A percentile compares a stretch with the other conserved stretches of the same genome.
Conservation (phyloP, 441 rosid species). For the Breynia disticha region DNA sequence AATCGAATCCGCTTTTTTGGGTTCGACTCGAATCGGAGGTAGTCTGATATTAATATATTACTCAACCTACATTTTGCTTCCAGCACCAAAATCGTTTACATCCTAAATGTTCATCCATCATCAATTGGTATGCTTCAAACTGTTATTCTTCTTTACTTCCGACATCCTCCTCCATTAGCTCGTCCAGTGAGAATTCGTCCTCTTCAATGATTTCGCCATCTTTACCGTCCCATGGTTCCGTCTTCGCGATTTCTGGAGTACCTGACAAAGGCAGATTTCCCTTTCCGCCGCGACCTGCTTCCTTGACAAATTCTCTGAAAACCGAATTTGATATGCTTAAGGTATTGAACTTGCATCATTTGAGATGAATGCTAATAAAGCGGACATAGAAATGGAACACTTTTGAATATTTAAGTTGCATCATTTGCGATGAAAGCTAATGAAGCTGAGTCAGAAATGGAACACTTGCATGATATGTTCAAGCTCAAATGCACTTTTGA, state of each 20-base stretch:
- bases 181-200: conserved; percentile 95
- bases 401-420: not conserved
- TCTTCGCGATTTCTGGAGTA: conserved; percentile 39
- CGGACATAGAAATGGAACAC: conserved; percentile 2
- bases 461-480: conserved; percentile 64
- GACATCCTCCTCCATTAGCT: conserved; percentile 74
- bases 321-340: not conserved
- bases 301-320: conserved; percentile 87
- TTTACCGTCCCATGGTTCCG: conserved; percentile 92
- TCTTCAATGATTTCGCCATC: conserved; percentile 82
- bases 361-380: not conserved
- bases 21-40: too few relatives aligned
- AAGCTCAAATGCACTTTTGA: conserved; percentile 88
- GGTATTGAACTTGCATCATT: not conserved
- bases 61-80: not conserved
- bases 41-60: not conserved
- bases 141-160: conserved; percentile 21
- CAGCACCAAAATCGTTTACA: not conserved
- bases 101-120: not conserved
- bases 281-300: conserved; percentile 88
- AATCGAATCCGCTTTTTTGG: too few relatives aligned
- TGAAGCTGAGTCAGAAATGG: conserved; percentile 4
- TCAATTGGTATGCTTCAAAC: not conserved
- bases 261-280: conserved; percentile 75
- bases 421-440: conserved; percentile 2